Base-by-base conservation (phyloP, 176 grass and related monocot species). In the Zoysia pacifica region DNA sequence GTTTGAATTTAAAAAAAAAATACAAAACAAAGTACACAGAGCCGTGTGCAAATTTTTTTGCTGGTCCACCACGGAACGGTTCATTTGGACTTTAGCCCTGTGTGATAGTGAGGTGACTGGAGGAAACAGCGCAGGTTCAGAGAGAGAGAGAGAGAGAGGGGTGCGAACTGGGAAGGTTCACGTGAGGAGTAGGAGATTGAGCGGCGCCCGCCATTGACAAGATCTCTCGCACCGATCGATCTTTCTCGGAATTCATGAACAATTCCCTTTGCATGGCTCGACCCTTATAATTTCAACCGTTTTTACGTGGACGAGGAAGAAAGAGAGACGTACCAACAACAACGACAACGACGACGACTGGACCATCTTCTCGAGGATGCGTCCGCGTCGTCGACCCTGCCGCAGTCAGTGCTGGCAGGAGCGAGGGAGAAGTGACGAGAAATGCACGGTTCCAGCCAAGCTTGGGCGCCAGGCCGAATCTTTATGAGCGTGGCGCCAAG, bases 181-280 rank as follows among this genome's bases (percentile, higher is more conserved):
- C 79, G 72, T 76, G 79, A 80, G 40, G 62, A 16, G 41, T 69
- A 37, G 51, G 38, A 55, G 76, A 85, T 66, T 16, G 16, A 56
- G 68, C 14, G 43, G 72, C 50, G 70, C 77, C 61, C 19, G 13
- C 48, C 15, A 79, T 56, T 73, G 83, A 79, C 69, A 66, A 61
- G 58, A 51, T 60, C 73, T 86, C 53, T 67, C 62, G 20, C 19
- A 75, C 45, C 6, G 45, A 58, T 71, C 64, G 77, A 85, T 89
- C 48, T 85, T 89, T 70, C 77, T 84, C 20, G 87, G 82, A 81
- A 76, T 44, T 65, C 56, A 89, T 81, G 82, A 85, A 89, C 77
- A 81, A 81, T 60, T 51, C 72, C 64, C 80, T 89, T 72, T 89
- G 82, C 77, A 70, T 70, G 70, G 76, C 5, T 67, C 59, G 28